Evolutionary conservation across 768 basidiomycete species (phyloP).

Genomic region (Chiua virens): DNA sequence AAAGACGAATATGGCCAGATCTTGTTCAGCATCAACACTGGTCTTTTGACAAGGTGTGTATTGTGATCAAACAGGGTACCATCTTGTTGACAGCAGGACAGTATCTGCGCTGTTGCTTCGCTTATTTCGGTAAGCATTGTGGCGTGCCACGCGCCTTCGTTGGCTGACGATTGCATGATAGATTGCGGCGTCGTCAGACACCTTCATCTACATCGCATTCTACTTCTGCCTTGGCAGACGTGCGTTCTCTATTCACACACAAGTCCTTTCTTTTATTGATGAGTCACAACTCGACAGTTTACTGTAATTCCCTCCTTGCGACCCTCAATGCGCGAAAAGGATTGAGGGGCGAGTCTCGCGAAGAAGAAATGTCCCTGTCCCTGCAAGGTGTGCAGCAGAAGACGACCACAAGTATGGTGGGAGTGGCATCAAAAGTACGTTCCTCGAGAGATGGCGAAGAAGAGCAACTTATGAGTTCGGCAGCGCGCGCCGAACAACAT

Average conservation of each 20-base stretch:
- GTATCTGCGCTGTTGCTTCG: slow-evolving; percentile 58
- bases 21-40: slow-evolving; percentile 51
- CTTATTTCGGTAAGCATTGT: slow-evolving; percentile 46
- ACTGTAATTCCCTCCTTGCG: slow-evolving; percentile 61
- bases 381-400: slow-evolving; percentile 31
- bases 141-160: not conserved
- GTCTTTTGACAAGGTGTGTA: slow-evolving; percentile 29
- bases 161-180: slow-evolving; percentile 19
- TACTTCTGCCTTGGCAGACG: slow-evolving; percentile 64
- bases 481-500: slow-evolving; percentile 46
- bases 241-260: slow-evolving; percentile 30
- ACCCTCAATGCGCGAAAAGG: slow-evolving; percentile 58
- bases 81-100: slow-evolving; percentile 3
- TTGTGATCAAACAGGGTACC: not conserved
- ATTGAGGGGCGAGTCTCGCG: slow-evolving; percentile 35
- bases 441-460: too few species aligned
- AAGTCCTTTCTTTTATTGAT: not conserved
- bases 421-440: slow-evolving; percentile 12
- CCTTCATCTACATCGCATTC: slow-evolving; percentile 64
- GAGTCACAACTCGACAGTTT: slow-evolving; percentile 36
- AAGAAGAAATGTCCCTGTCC: slow-evolving; percentile 32
- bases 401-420: slow-evolving; percentile 12
- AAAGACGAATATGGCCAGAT: slow-evolving; percentile 32
- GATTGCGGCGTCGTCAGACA: slow-evolving; percentile 51
- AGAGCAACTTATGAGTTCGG: not conserved